These are phyloP conservation scores for Penicillium macrosclerotiorum DNA, from an alignment of 495 filamentous ascomycete species.

Conservation along the genomic window DNA sequence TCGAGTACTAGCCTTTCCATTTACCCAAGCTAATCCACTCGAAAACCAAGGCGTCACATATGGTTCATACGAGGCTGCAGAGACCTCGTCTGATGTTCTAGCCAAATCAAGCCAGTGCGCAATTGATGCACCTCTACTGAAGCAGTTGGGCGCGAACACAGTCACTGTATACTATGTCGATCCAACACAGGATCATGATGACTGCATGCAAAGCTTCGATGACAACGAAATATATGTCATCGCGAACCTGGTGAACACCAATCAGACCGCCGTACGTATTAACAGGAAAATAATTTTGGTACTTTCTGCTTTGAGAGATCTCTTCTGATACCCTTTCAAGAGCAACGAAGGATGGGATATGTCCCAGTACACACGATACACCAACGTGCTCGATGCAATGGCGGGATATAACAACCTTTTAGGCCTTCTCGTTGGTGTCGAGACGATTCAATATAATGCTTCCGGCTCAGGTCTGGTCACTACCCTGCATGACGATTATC, in stretches of 20 bases:
- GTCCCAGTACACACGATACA: conserved; percentile 55
- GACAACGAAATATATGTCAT: conserved; percentile 7
- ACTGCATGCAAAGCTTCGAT: conserved; percentile 6
- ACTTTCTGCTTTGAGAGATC: no score
- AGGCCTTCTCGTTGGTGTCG: conserved; percentile 58
- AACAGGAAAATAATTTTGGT: no score
- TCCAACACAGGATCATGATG: conserved; percentile 1
- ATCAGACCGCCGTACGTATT: no score
- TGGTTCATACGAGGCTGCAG: no score
- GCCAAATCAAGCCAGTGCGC: conserved; percentile 64
- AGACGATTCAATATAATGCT: conserved; percentile 38
- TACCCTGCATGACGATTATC: no score
- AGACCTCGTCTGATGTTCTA: conserved; percentile 28
- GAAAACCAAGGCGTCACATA: no score
- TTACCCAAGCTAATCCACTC: no score
- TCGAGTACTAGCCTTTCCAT: background rate
- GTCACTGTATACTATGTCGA: conserved; percentile 4
- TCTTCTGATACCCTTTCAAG: no score
- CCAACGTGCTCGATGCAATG: conserved; percentile 67
- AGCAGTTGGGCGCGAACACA: conserved; percentile 63
- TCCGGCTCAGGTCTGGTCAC: no score
- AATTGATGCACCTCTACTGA: conserved; percentile 66
- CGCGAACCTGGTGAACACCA: conserved; percentile 1
- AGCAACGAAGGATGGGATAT: conserved; percentile 55
- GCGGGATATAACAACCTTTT: conserved; percentile 64